These are phyloP conservation scores for Wickerhamomyces chaumierensis DNA, from an alignment of 805 yeast species.

Conservation along the genomic window DNA sequence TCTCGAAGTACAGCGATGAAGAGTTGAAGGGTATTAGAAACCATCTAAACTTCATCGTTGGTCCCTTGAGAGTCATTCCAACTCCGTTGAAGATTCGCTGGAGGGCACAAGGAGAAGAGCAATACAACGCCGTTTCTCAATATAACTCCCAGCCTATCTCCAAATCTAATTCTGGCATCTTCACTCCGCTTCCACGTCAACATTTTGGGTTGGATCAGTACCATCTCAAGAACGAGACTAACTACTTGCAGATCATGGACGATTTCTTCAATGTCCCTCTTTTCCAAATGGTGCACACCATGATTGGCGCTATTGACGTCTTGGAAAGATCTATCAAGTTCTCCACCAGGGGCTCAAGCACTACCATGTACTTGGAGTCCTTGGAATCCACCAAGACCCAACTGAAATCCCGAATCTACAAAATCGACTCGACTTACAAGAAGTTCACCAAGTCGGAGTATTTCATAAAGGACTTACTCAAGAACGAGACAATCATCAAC, in stretches of 20 bases:
- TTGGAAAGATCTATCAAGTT: conserved; percentile 5
- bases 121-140: not conserved
- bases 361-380: not conserved
- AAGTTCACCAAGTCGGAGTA: conserved; percentile 24
- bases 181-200: conserved; percentile 25
- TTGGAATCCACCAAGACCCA: conserved; percentile 10
- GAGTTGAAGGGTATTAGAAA: conserved; percentile 28
- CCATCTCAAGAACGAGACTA: conserved; percentile 6
- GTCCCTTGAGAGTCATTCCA: conserved; percentile 32
- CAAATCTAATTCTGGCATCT: conserved; percentile 14
- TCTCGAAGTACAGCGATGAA: conserved; percentile 23
- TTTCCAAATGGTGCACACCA: conserved; percentile 20
- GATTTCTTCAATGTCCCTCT: conserved; percentile 22
- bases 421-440: conserved; percentile 24
- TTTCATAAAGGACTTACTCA: conserved; percentile 24
- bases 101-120: not conserved
- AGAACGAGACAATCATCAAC: conserved; percentile 24
- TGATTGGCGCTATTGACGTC: conserved; percentile 17
- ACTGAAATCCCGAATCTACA: conserved; percentile 20
- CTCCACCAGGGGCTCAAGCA: not conserved
- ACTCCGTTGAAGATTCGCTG: conserved; percentile 9
- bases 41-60: conserved; percentile 26
- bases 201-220: conserved; percentile 1
- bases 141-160: conserved; percentile 1
- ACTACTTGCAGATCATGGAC: conserved; percentile 21